Conservation (phyloP, 495 filamentous ascomycete species). For the Penicillium angulare region DNA sequence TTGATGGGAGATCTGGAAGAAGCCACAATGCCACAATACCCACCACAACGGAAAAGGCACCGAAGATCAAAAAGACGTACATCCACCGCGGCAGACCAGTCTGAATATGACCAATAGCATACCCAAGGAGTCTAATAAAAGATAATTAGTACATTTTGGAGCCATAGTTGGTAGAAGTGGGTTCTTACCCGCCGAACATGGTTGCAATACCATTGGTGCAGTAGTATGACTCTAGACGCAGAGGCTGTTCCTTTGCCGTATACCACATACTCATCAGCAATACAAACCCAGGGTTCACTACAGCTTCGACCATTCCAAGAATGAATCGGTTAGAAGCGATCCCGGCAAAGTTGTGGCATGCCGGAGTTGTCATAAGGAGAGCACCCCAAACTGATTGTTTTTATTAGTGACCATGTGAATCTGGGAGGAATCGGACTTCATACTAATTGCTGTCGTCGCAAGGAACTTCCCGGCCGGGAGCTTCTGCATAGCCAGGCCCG, state of each 20-base stretch:
- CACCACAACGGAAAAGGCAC: constrained; percentile 31
- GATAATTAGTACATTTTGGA: neutral
- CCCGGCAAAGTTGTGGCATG: constrained; percentile 41
- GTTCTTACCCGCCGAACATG: constrained; percentile 49
- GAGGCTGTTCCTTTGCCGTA: constrained; percentile 49
- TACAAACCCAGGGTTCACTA: constrained; percentile 56
- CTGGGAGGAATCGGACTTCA: constrained; percentile 5
- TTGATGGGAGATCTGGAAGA: constrained; percentile 45
- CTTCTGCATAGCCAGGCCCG: constrained; percentile 51
- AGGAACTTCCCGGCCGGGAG: constrained; percentile 55
- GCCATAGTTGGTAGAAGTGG: neutral
- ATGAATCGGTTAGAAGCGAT: constrained; percentile 48
- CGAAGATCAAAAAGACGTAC: constrained; percentile 52
- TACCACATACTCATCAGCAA: constrained; percentile 61
- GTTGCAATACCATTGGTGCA: constrained; percentile 56
- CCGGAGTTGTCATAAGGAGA: constrained; percentile 40
- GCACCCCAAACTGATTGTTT: constrained; percentile 36
- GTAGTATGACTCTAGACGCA: constrained; percentile 54
- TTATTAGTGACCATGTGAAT: neutral
- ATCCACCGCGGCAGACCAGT: constrained; percentile 44
- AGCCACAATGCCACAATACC: constrained; percentile 37
- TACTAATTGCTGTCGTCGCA: constrained; percentile 34
- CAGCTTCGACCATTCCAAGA: constrained; percentile 53
- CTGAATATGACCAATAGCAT: constrained; percentile 51
- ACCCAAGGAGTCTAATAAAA: constrained; percentile 46